phyloP scores from a whole-genome alignment of 2,329 filamentous ascomycete species.

The Fusarium sambucinum region DNA sequence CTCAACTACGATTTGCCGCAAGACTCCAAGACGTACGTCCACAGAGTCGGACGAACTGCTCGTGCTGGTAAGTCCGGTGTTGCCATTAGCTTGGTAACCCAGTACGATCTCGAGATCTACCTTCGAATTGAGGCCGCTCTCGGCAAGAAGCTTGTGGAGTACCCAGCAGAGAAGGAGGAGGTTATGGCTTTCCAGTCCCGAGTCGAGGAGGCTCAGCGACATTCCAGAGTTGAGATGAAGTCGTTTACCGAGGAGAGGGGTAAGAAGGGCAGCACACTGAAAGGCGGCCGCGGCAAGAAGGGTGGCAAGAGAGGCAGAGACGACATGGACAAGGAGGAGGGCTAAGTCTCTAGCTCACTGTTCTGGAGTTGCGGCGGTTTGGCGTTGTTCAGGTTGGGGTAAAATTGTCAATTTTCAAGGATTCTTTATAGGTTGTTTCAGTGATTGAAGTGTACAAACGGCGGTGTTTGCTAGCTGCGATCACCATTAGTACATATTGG shows the following conservation, averaged over 20 bases:
- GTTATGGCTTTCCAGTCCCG: constrained; percentile 83
- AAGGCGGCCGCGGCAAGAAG: constrained; percentile 56
- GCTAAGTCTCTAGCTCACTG: constrained; percentile 56
- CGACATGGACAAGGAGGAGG: constrained; percentile 82
- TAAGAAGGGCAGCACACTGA: constrained; percentile 61
- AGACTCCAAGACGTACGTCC: constrained; percentile 91
- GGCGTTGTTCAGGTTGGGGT: constrained; percentile 31
- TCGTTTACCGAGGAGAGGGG: constrained; percentile 77
- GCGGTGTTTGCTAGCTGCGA: neutral
- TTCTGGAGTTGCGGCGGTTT: constrained; percentile 19
- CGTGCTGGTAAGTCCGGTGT: constrained; percentile 87
- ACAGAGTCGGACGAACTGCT: constrained; percentile 88
- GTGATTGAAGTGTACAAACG: neutral
- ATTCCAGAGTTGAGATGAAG: constrained; percentile 86
- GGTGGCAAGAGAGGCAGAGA: constrained; percentile 61
- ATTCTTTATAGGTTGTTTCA: constrained; percentile 12
- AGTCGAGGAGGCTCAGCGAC: constrained; percentile 85
- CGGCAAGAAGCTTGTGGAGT: constrained; percentile 79
- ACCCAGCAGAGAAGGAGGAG: constrained; percentile 80
- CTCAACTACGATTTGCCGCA: constrained; percentile 87
- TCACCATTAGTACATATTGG: neutral
- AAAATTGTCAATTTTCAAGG: constrained; percentile 30
- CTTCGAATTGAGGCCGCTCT: constrained; percentile 85
- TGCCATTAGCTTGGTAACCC: constrained; percentile 84
- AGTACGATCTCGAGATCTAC: constrained; percentile 88